A percentile compares a stretch with the other conserved stretches of the same genome.
Conservation (phyloP, 805 yeast species). For the Lipomyces sp. region DNA sequence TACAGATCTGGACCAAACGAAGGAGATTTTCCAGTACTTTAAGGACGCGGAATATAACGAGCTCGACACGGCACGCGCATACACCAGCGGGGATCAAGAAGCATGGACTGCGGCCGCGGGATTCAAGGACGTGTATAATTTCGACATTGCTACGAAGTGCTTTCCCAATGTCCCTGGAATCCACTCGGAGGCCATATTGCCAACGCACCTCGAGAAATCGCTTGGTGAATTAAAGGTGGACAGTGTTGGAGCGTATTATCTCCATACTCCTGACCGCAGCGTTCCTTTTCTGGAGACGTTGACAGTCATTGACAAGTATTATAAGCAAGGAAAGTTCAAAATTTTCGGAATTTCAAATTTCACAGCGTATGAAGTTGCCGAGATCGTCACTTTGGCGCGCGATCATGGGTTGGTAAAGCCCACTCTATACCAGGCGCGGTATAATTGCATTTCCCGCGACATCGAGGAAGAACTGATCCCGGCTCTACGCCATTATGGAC, state of each 20-base stretch:
- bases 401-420: constrained; percentile 23
- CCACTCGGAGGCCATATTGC: constrained; percentile 12
- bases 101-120: constrained; percentile 27
- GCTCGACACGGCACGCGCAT: constrained; percentile 34
- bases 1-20: constrained; percentile 14
- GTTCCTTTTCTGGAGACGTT: constrained; percentile 33
- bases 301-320: constrained; percentile 28
- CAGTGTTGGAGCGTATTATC: constrained; percentile 15
- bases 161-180: constrained; percentile 25
- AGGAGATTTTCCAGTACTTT: constrained; percentile 15
- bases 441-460: constrained; percentile 32
- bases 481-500: constrained; percentile 25
- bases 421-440: constrained; percentile 33
- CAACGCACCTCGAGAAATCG: constrained; percentile 5
- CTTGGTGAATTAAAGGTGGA: constrained; percentile 13
- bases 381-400: constrained; percentile 7
- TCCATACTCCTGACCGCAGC: constrained; percentile 33
- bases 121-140: constrained; percentile 14
- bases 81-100: constrained; percentile 30
- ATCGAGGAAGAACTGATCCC: constrained; percentile 33
- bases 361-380: constrained; percentile 18
- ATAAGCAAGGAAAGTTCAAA: constrained; percentile 33
- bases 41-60: constrained; percentile 30
- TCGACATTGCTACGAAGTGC: constrained; percentile 30
- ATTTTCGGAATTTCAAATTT: constrained; percentile 33